These are phyloP conservation scores for Myxozyma neotropica DNA, from an alignment of 805 yeast species.

Conservation along the genomic window DNA sequence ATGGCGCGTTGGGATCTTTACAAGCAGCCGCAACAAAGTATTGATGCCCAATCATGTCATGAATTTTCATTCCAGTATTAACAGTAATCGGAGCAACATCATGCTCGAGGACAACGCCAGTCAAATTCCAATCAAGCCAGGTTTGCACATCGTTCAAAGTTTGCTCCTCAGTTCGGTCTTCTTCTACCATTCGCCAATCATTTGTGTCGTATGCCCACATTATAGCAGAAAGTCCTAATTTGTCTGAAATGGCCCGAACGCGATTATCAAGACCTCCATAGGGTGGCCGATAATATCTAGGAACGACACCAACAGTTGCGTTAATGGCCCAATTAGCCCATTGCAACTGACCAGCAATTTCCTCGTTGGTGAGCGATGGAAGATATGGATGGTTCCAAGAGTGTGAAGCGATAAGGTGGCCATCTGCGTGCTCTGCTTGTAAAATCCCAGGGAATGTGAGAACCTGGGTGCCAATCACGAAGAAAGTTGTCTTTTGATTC, in stretches of 20 bases:
- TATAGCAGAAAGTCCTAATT: constrained; percentile 84
- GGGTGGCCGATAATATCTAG: constrained; percentile 95
- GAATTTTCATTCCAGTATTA: constrained; percentile 62
- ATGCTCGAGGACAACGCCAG: constrained; percentile 83
- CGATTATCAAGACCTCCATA: constrained; percentile 93
- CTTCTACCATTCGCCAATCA: constrained; percentile 78
- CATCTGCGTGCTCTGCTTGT: constrained; percentile 54
- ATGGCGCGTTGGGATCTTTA: constrained; percentile 10
- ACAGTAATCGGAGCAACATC: constrained; percentile 73
- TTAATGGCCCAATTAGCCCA: constrained; percentile 99
- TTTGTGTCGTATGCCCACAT: constrained; percentile 90
- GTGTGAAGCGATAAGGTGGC: constrained; percentile 84
- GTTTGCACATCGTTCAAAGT: constrained; percentile 57
- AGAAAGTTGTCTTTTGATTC: constrained; percentile 65
- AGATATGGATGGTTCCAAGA: constrained; percentile 91
- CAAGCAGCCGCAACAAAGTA: constrained; percentile 12
- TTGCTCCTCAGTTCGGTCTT: constrained; percentile 54
- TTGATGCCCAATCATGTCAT: constrained; percentile 53
- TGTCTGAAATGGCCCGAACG: constrained; percentile 73
- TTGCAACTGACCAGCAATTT: constrained; percentile 82
- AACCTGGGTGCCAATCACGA: constrained; percentile 80
- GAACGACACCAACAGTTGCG: constrained; percentile 84
- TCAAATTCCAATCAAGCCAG: constrained; percentile 50
- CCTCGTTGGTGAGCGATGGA: constrained; percentile 75
- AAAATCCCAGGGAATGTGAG: constrained; percentile 77